Evolutionary conservation across 2,329 filamentous ascomycete genomes (phyloP), one percentile per base, ranked within the genome.

Genomic region (Aspergillus pseudoviridinutans): DNA sequence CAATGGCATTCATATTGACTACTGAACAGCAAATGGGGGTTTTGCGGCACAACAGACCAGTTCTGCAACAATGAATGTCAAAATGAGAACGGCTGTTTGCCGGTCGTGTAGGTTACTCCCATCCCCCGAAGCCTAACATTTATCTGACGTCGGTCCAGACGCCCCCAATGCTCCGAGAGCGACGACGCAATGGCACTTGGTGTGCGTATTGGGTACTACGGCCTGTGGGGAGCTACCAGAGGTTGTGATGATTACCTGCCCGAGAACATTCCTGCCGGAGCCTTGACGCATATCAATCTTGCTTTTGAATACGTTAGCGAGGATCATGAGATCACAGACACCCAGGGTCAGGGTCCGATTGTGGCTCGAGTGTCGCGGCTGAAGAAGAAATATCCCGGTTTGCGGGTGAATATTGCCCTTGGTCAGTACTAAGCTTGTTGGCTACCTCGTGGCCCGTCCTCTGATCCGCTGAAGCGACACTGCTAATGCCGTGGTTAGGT

Each of bases 221-320:
- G 49, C 20, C 25, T 50, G 25, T 50, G 49, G 49, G 49, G 7
- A 50, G 49, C 24, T 41, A 41, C 10, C 27, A 51, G 24, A 35
- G 8, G 28, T 29, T 51, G 50, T 25, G 28, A 51, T n/a, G n/a
- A 20, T 22, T 35, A 20, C 27, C 6, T 35, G 24, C 50, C 50
- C 17, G 50, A 35, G 28, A 20, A 32, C n/a, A 51, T 51, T 24
- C 50, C 50, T 7, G 50, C 50, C 7, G 50, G 50, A 25, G 50
- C 50, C 25, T 22, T 51, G 12, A 51, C 50, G 35, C 50, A 51
- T 32, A 51, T 51, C 50, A 51, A 51, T 14, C 14, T 51, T 29
- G 50, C 50, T 17, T 51, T 51, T 51, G 32, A 22, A 17, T 41
- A 35, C 3, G 22, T 51, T 14, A 51, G 32, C 50, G 50, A 51